Evolutionary conservation across 371 early-diverging fungal species (phyloP).

Genomic region (Mucor piriformis): DNA sequence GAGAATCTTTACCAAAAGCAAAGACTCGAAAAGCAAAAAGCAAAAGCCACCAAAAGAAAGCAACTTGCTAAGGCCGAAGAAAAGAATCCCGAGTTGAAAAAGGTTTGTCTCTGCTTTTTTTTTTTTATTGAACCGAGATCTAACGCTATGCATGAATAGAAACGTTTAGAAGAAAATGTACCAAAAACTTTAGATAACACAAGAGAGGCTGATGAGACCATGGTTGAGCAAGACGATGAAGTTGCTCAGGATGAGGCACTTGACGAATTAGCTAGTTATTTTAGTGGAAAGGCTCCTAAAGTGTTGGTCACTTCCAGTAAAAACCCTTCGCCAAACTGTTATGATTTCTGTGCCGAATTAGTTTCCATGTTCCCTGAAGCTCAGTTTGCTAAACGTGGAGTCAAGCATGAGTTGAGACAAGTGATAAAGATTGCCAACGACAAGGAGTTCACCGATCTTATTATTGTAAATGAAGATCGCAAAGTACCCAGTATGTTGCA

Average conservation of each 20-base stretch:
- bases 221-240: slow-evolving; percentile 85
- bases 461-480: slow-evolving; percentile 91
- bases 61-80: slow-evolving; percentile 79
- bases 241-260: slow-evolving; percentile 87
- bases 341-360: slow-evolving; percentile 91
- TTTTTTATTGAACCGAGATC: not conserved
- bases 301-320: slow-evolving; percentile 93
- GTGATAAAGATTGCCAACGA: slow-evolving; percentile 89
- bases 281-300: slow-evolving; percentile 87
- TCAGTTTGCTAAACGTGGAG: slow-evolving; percentile 86
- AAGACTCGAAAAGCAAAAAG: slow-evolving; percentile 71
- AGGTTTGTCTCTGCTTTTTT: slow-evolving; percentile 47
- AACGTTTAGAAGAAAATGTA: slow-evolving; percentile 87
- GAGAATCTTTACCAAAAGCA: slow-evolving; percentile 76
- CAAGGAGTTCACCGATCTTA: slow-evolving; percentile 89
- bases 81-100: slow-evolving; percentile 86
- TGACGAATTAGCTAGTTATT: slow-evolving; percentile 94
- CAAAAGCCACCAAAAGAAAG: slow-evolving; percentile 76
- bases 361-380: slow-evolving; percentile 90
- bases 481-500: slow-evolving; percentile 83
- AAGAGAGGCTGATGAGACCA: slow-evolving; percentile 92
- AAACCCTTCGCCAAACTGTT: slow-evolving; percentile 54
- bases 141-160: slow-evolving; percentile 37
- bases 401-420: slow-evolving; percentile 86
- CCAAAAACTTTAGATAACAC: slow-evolving; percentile 93